Base-by-base conservation (phyloP, 2,329 filamentous ascomycete genomes). In the Pseudogymnoascus sp. region DNA sequence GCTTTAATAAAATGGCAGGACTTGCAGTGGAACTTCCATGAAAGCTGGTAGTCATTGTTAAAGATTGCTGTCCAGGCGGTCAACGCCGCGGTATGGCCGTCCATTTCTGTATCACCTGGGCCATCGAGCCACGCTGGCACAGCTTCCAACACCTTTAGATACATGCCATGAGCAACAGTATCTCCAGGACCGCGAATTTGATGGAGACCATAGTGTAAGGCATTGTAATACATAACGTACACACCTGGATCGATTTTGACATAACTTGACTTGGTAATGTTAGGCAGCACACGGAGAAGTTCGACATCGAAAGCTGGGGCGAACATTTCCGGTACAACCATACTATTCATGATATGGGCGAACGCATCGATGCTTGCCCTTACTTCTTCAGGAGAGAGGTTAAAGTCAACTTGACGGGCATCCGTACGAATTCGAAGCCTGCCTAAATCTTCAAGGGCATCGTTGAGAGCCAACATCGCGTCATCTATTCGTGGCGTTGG, bases 21-120 rank as follows among this genome's bases (percentile, higher is more conserved):
- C 23, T 52, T 52, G 41, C 41, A 52, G 41, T 52, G 41, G 41
- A 52, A 52, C 41, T 52, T 52, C 41, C 41, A 52, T 30, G 41
- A 52, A 52, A 52, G 41, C n/a, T 52, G 7, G 2, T 52, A 21
- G 30, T 52, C 41, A 12, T 52, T 52, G 41, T 52, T 52, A 7
- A 52, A n/a, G 23, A 52, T 52, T 30, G 41, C 41, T 30, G 41
- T 52, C 41, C 41, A 52, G 23, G 41, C 41, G 10, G 41, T 52
- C 15, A 52, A 28, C 2, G 41, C 41, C 15, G 41, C 41, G 4
- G 23, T 52, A 5, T 18, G 41, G 23, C 41, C 41, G 41, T 52
- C 41, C 41, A 52, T 30, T 2, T 52, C 41, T 52, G 41, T 52
- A 5, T 52, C 9, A 3, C 8, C 41, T 18, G 41, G 2, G 23